Evolutionary conservation across 2,329 filamentous ascomycete species (phyloP).

Genomic region (Microcyclospora pomicola): DNA sequence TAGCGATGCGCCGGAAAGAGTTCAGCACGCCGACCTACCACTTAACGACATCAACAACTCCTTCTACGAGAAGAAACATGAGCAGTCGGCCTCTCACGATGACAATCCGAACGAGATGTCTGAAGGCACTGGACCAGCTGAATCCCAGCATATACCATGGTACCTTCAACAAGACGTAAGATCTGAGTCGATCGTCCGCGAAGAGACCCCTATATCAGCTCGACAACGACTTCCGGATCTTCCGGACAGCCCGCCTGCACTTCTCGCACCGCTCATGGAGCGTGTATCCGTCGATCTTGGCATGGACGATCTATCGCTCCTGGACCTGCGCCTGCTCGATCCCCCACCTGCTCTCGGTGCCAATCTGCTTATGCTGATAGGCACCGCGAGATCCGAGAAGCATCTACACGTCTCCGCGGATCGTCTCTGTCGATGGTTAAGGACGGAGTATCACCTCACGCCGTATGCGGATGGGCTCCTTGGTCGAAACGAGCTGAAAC

Average conservation of each 20-base stretch:
- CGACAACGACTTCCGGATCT: slow-evolving; percentile 47
- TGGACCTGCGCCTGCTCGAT: slow-evolving; percentile 74
- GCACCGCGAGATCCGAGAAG: slow-evolving; percentile 79
- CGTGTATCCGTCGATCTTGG: slow-evolving; percentile 76
- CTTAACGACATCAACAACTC: too few relatives aligned
- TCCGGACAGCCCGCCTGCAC: slow-evolving; percentile 54
- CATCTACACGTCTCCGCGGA: slow-evolving; percentile 87
- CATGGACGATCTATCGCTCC: slow-evolving; percentile 62
- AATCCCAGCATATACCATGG: too few relatives aligned
- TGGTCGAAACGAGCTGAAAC: slow-evolving; percentile 80
- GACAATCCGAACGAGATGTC: slow-evolving; percentile 7
- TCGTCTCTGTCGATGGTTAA: slow-evolving; percentile 74
- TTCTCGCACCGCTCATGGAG: slow-evolving; percentile 59
- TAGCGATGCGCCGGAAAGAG: too few relatives aligned
- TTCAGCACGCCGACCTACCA: too few relatives aligned
- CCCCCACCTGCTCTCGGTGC: slow-evolving; percentile 77
- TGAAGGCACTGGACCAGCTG: slow-evolving; percentile 6
- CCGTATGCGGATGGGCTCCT: slow-evolving; percentile 79
- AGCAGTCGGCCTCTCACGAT: too few relatives aligned
- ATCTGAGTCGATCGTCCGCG: too few relatives aligned
- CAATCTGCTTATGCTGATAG: slow-evolving; percentile 84
- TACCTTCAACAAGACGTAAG: slow-evolving; percentile 60
- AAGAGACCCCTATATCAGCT: slow-evolving; percentile 33
- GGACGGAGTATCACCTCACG: slow-evolving; percentile 54
- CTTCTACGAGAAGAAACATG: too few relatives aligned